Conservation (phyloP, 495 filamentous ascomycete species). For the Podospora fimiseda region DNA sequence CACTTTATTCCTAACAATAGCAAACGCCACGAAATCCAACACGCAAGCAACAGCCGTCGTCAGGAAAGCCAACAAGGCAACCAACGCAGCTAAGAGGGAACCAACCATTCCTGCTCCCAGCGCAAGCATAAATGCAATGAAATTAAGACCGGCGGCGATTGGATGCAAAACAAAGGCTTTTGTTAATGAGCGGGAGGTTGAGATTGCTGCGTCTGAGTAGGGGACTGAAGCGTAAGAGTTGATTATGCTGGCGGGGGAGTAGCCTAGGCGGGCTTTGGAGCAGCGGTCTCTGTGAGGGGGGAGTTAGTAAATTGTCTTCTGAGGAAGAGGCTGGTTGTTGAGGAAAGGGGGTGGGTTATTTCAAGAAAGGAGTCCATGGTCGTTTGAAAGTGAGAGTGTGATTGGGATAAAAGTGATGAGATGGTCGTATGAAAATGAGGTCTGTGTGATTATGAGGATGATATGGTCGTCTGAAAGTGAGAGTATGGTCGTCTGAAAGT, state of each 20-base stretch:
- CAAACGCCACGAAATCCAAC: slow-evolving; percentile 51
- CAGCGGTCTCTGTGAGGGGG: slow-evolving; percentile 38
- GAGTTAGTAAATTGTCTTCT: slow-evolving; percentile 17
- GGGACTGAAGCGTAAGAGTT: slow-evolving; percentile 25
- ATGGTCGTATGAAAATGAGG: too few species aligned
- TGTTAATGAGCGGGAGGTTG: slow-evolving; percentile 45
- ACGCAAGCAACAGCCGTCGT: slow-evolving; percentile 48
- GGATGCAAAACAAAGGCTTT: slow-evolving; percentile 56
- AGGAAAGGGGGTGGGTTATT: too few species aligned
- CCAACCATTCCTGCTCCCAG: slow-evolving; percentile 50
- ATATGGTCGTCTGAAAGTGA: too few species aligned
- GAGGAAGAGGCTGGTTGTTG: too few species aligned
- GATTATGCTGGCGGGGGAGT: slow-evolving; percentile 44
- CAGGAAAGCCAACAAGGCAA: slow-evolving; percentile 47
- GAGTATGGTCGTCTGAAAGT: too few species aligned
- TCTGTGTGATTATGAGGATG: too few species aligned
- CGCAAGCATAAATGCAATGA: slow-evolving; percentile 52
- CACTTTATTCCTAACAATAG: slow-evolving; percentile 45
- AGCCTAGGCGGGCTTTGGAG: slow-evolving; percentile 42
- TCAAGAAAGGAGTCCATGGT: too few species aligned
- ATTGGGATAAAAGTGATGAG: too few species aligned
- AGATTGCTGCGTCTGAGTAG: slow-evolving; percentile 37
- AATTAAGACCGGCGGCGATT: slow-evolving; percentile 49
- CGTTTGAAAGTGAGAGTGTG: neutral
- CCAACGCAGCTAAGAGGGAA: slow-evolving; percentile 42